A percentile compares a stretch with the other conserved stretches of the same genome.
Evolutionary conservation across 495 filamentous ascomycete genomes (phyloP).

Genomic region (Bombardia bombarda): DNA sequence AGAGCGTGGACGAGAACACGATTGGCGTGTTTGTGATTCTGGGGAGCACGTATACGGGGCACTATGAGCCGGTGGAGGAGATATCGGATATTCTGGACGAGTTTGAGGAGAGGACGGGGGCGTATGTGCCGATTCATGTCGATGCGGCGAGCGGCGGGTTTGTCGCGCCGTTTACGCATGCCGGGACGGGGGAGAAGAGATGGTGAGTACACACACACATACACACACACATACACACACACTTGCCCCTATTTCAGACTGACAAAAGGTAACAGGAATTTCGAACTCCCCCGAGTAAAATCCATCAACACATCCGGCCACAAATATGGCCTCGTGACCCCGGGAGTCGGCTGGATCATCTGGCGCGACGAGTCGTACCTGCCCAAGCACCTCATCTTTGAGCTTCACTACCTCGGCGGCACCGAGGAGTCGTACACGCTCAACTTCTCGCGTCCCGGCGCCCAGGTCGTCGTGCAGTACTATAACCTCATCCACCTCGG

Average conservation of each 20-base stretch:
- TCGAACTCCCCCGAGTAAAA: slow-evolving; percentile 61
- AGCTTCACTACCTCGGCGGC: slow-evolving; percentile 68
- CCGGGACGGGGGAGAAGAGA: slow-evolving; percentile 49
- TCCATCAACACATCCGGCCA: slow-evolving; percentile 71
- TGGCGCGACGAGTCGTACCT: slow-evolving; percentile 63
- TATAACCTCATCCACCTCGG: slow-evolving; percentile 72
- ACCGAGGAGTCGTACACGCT: slow-evolving; percentile 67
- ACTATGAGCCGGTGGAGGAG: slow-evolving; percentile 69
- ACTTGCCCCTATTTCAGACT: neutral
- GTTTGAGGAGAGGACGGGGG: slow-evolving; percentile 53
- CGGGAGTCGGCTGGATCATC: slow-evolving; percentile 68
- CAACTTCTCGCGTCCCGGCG: slow-evolving; percentile 68
- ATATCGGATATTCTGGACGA: slow-evolving; percentile 58
- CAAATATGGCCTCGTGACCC: slow-evolving; percentile 67
- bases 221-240: no score
- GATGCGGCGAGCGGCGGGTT: slow-evolving; percentile 68
- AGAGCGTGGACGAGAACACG: slow-evolving; percentile 71
- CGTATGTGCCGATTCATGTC: slow-evolving; percentile 67
- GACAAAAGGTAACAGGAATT: slow-evolving; percentile 41
- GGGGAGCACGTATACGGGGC: slow-evolving; percentile 68
- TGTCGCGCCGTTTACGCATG: slow-evolving; percentile 63
- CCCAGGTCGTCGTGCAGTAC: slow-evolving; percentile 67
- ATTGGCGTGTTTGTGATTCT: slow-evolving; percentile 72
- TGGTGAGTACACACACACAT: slow-evolving; percentile 50
- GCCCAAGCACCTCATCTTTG: slow-evolving; percentile 64